phyloP scores from a whole-genome alignment of 345 rosid genomes.

The Sonneratia alba region DNA sequence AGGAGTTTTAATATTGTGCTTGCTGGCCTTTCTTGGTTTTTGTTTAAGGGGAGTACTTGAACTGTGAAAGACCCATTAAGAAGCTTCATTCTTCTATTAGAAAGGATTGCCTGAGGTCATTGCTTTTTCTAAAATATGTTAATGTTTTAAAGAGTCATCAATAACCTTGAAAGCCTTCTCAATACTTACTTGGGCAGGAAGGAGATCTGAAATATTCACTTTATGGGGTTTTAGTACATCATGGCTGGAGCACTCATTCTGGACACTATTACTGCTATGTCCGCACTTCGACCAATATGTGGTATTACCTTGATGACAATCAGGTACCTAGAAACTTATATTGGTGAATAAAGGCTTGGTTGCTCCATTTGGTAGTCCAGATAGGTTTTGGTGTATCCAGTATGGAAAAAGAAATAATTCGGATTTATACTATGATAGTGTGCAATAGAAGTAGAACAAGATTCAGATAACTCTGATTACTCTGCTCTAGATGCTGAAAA shows the following conservation, averaged over 20 bases:
- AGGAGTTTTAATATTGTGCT: background rate
- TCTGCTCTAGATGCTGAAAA: background rate
- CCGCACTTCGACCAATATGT: constrained; percentile 85
- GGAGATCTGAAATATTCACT: constrained; percentile 82
- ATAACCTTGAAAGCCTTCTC: background rate
- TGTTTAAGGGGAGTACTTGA: background rate
- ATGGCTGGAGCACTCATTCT: constrained; percentile 76
- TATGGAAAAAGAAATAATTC: background rate
- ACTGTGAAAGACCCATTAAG: background rate
- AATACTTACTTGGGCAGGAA: constrained; percentile 44
- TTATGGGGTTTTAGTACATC: constrained; percentile 89
- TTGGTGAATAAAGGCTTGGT: background rate
- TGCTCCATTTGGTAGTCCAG: background rate
- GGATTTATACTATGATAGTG: background rate
- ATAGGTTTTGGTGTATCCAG: background rate
- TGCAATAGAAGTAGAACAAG: background rate
- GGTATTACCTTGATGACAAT: constrained; percentile 92
- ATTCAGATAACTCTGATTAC: background rate
- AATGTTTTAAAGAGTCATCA: background rate
- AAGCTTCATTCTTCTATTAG: background rate
- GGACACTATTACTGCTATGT: constrained; percentile 90
- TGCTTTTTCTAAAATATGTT: background rate
- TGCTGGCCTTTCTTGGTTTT: background rate
- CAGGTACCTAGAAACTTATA: constrained; percentile 29
- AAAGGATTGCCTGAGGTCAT: background rate